Base-by-base conservation (phyloP, 2,329 filamentous ascomycete species). In the Reticulascus tulasneorum region DNA sequence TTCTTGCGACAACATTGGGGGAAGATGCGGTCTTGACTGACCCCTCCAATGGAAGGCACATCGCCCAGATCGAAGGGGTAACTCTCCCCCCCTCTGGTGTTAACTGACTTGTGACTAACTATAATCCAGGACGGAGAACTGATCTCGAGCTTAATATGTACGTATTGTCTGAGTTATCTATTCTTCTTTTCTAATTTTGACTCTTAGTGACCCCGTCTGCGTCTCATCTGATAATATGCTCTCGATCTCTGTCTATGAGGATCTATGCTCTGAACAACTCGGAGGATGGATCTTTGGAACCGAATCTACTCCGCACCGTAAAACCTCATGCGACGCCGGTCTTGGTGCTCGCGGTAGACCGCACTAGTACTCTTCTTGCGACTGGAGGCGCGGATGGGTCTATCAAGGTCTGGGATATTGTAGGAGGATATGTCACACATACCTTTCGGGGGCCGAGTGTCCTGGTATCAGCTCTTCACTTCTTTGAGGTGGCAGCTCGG, bases 361-460 rank as follows among this genome's bases (percentile, higher is more conserved):
- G 79, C 35, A 95, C 90, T 2, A 85, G 90, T 53, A 94, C 91
- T 3, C 69, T 98, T 10, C 72, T 98, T 27, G 93, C 90, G 12
- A 97, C 91, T 12, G 93, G 94, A 45, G 87, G 86, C 31, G 90
- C 93, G 4, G 93, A 98, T 56, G 93, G 93, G 17, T 79, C 85
- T 1, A 86, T 97, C 51, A 98, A 98, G 61, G 83, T 98, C 34
- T 98, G 91, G 91, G 93, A 98, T 62, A 88, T 98, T 41, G 72
- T 75, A 32, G 87, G 83, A 28, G 93, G 93, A 16, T 97, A 86
- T 60, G 81, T 89, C 21, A 98, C 94, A 19, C 93, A 98, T 62
- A 95, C 88, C 1, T 94, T 98, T 61, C 85, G 91, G 49, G 90
- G 90, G 2, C 91, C 94, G 38, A 89, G 89, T 41, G 90, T 93